Evolutionary conservation across 2,329 filamentous ascomycete genomes (phyloP).

Genomic region (Thyridium curvatum): DNA sequence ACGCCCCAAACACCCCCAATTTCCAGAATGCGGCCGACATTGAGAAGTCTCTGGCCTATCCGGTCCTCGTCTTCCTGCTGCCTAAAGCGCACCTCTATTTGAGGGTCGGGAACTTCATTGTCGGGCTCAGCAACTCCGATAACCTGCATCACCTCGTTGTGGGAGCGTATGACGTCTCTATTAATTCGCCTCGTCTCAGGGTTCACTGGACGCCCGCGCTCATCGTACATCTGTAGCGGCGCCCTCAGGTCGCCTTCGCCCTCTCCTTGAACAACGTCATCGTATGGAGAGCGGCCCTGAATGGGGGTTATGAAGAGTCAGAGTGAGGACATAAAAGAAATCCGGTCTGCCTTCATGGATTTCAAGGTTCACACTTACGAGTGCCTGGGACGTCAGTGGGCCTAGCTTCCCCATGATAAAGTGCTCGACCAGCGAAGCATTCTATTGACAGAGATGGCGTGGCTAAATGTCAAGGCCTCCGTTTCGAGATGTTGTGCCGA

Average conservation of each 20-base stretch:
- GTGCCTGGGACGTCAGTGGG: conserved; percentile 48
- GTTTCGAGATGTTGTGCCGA: too few relatives aligned
- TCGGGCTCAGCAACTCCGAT: conserved; percentile 58
- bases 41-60: conserved; percentile 32
- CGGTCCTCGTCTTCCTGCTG: conserved; percentile 41
- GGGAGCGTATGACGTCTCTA: conserved; percentile 50
- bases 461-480: too few relatives aligned
- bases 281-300: conserved; percentile 55
- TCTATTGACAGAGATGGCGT: too few relatives aligned
- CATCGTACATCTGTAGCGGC: conserved; percentile 45
- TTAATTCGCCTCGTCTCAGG: conserved; percentile 48
- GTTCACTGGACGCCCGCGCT: conserved; percentile 49
- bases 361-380: conserved; percentile 45
- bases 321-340: not conserved
- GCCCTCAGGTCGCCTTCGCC: conserved; percentile 33
- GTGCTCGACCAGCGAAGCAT: not conserved
- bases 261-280: conserved; percentile 46
- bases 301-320: not conserved
- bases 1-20: conserved; percentile 44
- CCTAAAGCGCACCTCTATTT: conserved; percentile 31
- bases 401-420: conserved; percentile 46
- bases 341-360: too few relatives aligned
- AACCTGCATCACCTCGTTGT: conserved; percentile 58
- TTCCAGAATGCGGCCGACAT: conserved; percentile 26
- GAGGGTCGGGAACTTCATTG: conserved; percentile 29